Evolutionary conservation across 2,329 filamentous ascomycete genomes (phyloP).

Genomic region (Aureobasidium leucospermi): DNA sequence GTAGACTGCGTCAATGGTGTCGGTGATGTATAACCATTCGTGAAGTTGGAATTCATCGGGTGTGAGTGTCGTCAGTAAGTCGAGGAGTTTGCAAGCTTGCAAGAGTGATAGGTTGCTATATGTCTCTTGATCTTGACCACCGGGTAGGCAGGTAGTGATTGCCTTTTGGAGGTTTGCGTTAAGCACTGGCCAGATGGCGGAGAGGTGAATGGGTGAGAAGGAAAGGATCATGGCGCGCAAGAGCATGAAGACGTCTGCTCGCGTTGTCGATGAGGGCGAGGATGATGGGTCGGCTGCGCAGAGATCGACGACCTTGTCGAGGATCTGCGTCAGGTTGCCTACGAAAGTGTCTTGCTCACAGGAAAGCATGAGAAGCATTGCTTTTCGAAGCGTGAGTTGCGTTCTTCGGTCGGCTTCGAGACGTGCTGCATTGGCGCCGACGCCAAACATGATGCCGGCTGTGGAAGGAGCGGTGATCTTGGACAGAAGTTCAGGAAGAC

Average conservation of each 20-base stretch:
- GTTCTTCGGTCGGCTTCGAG: constrained; percentile 93
- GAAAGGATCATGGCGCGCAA: constrained; percentile 74
- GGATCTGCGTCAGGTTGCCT: constrained; percentile 61
- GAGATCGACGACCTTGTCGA: constrained; percentile 82
- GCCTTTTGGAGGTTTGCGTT: constrained; percentile 78
- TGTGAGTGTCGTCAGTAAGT: constrained; percentile 74
- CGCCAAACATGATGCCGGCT: constrained; percentile 96
- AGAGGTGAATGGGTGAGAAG: constrained; percentile 70
- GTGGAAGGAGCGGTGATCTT: constrained; percentile 79
- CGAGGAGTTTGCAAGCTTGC: constrained; percentile 89
- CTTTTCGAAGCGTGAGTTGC: constrained; percentile 78
- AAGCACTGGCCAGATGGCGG: constrained; percentile 81
- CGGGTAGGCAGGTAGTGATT: constrained; percentile 64
- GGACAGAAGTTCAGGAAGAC: constrained; percentile 70
- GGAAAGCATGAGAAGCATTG: constrained; percentile 72
- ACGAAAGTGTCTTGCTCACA: constrained; percentile 73
- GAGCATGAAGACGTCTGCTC: constrained; percentile 85
- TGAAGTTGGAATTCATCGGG: constrained; percentile 98
- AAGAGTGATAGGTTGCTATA: constrained; percentile 72
- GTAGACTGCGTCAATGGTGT: constrained; percentile 94
- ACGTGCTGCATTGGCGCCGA: constrained; percentile 85
- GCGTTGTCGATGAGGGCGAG: constrained; percentile 82
- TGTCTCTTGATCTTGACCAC: constrained; percentile 61
- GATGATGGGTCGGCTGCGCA: constrained; percentile 76
- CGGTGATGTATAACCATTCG: constrained; percentile 95